A percentile compares a stretch with the other conserved stretches of the same genome.
Evolutionary conservation across 805 yeast genomes (phyloP).

Genomic region (Saturnispora zaruensis): DNA sequence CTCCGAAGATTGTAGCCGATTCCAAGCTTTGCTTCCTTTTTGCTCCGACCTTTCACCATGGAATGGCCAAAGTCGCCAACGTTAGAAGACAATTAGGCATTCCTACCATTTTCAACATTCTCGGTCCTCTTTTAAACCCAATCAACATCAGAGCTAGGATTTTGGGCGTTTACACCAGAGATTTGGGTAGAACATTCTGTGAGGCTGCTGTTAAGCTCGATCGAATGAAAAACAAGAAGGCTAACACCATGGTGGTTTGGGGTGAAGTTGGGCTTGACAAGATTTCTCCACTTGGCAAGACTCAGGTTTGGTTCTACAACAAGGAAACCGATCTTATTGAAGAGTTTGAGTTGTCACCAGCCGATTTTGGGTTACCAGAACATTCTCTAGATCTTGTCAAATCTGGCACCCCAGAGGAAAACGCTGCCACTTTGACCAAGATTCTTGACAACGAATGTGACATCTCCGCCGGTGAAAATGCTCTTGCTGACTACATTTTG

Average conservation of each 20-base stretch:
- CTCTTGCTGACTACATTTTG: slow-evolving; percentile 82
- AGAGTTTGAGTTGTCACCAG: slow-evolving; percentile 46
- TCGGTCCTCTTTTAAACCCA: slow-evolving; percentile 94
- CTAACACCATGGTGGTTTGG: slow-evolving; percentile 76
- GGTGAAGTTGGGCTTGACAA: slow-evolving; percentile 92
- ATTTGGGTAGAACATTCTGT: slow-evolving; percentile 77
- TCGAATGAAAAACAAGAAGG: slow-evolving; percentile 33
- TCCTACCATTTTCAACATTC: slow-evolving; percentile 87
- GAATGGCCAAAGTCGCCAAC: slow-evolving; percentile 75
- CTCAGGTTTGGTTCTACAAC: slow-evolving; percentile 65
- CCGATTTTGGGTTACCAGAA: slow-evolving; percentile 72
- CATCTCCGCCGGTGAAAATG: slow-evolving; percentile 38
- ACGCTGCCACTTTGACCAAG: slow-evolving; percentile 51
- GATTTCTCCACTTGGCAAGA: slow-evolving; percentile 79
- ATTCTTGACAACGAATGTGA: slow-evolving; percentile 38
- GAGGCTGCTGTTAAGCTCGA: slow-evolving; percentile 65
- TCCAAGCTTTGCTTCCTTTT: slow-evolving; percentile 60
- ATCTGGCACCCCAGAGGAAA: slow-evolving; percentile 82
- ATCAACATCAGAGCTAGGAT: slow-evolving; percentile 72
- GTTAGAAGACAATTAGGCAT: slow-evolving; percentile 74
- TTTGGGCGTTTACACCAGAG: slow-evolving; percentile 79
- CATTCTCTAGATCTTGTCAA: slow-evolving; percentile 61
- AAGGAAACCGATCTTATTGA: slow-evolving; percentile 34
- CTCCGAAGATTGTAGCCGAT: slow-evolving; percentile 47
- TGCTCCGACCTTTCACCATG: slow-evolving; percentile 93